Base-by-base conservation (phyloP, 768 basidiomycete genomes). In the Lepiota brunneoincarnata region DNA sequence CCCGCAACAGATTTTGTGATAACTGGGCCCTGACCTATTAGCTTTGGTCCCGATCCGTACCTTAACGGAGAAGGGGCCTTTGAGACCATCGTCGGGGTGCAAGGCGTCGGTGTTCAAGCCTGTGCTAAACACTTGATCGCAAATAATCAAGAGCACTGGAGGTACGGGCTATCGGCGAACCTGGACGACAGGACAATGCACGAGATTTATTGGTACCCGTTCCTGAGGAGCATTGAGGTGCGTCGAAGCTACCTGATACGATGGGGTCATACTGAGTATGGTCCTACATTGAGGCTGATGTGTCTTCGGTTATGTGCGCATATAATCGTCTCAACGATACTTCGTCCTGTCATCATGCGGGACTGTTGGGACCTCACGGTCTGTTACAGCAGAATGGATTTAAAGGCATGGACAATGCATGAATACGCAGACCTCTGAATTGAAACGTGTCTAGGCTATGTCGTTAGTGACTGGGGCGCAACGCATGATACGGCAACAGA, bases 11-110 rank as follows among this genome's bases (percentile, higher is more conserved):
- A 24, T 35, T 21, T n/a, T 9, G 7, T 9, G 10, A n/a, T 15
- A 37, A 20, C 6, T 18, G 10, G 15, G 20, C 46, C 11, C 15
- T 37, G 9, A 37, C 12, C 36, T 23, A n/a, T 20, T 21, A 78
- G 76, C 51, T 78, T 77, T 57, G 78, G 83, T 24, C 80, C 76
- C 2, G 86, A 87, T 66, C 85, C 86, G 1, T 87, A 81, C 61
- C 72, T 88, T 7, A 75, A 74, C 47, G 85, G 86, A 5, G 82
- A 82, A 67, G 81, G 75, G 11, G 77, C 81, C 0, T 82, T 76
- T 55, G 76, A 82, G 62, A 84, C 83, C 0, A 75, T 87, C 45
- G 66, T 72, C 2, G 84, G 85, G 1, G 74, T 86, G 9, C 85
- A 87, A 59, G 75, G 74, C 58, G 71, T 75, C 36, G 84, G 84